phyloP scores from a whole-genome alignment of 345 rosid species.

The Mercurialis annua region DNA sequence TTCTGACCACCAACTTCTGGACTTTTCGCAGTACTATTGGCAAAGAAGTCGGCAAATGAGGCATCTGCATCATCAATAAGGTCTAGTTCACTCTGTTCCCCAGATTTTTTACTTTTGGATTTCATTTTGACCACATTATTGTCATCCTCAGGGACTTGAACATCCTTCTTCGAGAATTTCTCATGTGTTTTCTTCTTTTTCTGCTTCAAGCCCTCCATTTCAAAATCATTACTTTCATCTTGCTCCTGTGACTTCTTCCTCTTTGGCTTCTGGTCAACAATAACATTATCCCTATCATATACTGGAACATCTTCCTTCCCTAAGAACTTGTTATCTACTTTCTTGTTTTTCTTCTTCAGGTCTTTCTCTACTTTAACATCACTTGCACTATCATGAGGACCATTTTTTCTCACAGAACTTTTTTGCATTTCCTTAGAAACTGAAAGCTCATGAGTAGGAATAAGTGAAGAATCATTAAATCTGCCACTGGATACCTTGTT shows the following conservation, averaged over 20 bases:
- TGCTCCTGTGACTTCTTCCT: constrained; percentile 11
- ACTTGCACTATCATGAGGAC: constrained; percentile 9
- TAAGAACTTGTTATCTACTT: constrained; percentile 13
- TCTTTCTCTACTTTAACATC: constrained; percentile 21
- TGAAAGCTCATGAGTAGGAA: constrained; percentile 25
- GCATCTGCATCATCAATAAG: constrained; percentile 54
- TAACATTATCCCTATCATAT: neutral
- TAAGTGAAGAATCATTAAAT: constrained; percentile 15
- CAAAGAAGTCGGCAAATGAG: constrained; percentile 61
- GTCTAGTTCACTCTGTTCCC: constrained; percentile 41
- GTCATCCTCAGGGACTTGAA: constrained; percentile 1
- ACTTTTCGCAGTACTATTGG: constrained; percentile 22
- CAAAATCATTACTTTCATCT: neutral
- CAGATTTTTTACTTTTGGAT: constrained; percentile 30
- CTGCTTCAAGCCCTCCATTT: neutral
- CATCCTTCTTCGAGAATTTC: neutral
- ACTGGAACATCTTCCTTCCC: constrained; percentile 19
- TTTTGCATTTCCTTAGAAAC: constrained; percentile 21
- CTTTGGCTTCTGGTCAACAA: constrained; percentile 15
- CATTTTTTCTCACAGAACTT: constrained; percentile 13
- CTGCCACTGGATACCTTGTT: constrained; percentile 24
- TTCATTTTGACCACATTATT: constrained; percentile 16
- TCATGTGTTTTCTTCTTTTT: neutral
- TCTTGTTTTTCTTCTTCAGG: constrained; percentile 28
- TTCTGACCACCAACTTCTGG: constrained; percentile 17